Percentiles rank a stretch among this genome's conserved stretches.
Evolutionary conservation across 371 early-diverging fungal species (phyloP).

Genomic region (Catenaria anguillulae): DNA sequence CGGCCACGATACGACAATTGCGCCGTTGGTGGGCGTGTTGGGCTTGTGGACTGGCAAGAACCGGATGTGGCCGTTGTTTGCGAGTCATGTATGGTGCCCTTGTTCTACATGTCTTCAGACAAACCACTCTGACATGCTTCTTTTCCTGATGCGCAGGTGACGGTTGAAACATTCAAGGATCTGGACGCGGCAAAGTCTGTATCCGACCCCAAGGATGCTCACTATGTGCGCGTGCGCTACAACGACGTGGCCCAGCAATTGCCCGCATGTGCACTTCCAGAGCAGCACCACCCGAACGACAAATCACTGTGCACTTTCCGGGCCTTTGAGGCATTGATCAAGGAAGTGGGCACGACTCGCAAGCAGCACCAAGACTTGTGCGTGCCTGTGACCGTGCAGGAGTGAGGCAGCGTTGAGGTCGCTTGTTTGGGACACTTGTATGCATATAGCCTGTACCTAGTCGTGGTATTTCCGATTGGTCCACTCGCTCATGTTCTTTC

Average conservation of each 20-base stretch:
- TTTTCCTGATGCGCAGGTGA: neutral
- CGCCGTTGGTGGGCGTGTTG: conserved; percentile 4
- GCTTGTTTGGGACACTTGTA: too few relatives aligned
- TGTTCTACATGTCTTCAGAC: neutral
- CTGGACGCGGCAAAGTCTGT: neutral
- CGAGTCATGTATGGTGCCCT: neutral
- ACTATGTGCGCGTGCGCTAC: neutral
- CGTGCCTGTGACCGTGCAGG: too few relatives aligned
- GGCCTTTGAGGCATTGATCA: neutral
- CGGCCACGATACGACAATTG: conserved; percentile 12
- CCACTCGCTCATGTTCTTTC: too few relatives aligned
- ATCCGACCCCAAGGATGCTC: neutral
- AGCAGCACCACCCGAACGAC: neutral
- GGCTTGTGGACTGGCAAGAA: conserved; percentile 1
- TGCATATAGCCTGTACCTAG: too few relatives aligned
- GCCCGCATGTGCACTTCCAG: neutral
- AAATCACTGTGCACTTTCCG: neutral
- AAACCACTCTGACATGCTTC: neutral
- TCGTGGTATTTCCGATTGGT: too few relatives aligned
- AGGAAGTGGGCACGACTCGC: neutral
- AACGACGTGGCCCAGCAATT: neutral
- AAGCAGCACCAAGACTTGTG: neutral
- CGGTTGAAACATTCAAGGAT: neutral
- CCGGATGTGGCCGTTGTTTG: conserved; percentile 9
- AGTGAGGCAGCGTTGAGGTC: too few relatives aligned